These are phyloP conservation scores for Lignosus rhinocerotis DNA, from an alignment of 1,284 basidiomycete species.

Conservation along the genomic window DNA sequence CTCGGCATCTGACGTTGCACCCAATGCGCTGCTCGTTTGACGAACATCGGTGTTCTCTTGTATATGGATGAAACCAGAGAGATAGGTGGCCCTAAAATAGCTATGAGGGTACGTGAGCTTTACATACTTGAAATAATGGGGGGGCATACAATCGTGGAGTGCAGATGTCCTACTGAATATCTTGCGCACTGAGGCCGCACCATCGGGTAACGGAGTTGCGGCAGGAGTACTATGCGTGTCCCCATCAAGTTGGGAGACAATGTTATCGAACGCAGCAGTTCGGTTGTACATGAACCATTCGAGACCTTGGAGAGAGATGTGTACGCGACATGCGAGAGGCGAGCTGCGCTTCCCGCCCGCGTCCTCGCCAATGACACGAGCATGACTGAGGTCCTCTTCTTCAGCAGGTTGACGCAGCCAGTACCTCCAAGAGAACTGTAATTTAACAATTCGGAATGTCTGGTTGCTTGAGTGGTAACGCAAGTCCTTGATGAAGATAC, in stretches of 20 bases:
- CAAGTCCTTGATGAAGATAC: constrained; percentile 84
- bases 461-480: constrained; percentile 90
- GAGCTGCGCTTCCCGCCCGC: constrained; percentile 32
- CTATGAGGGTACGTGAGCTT: not conserved
- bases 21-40: constrained; percentile 50
- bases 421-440: constrained; percentile 87
- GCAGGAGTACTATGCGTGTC: constrained; percentile 30
- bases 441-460: constrained; percentile 79
- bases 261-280: constrained; percentile 84
- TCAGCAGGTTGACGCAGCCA: constrained; percentile 79
- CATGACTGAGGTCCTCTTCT: constrained; percentile 63
- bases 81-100: constrained; percentile 26
- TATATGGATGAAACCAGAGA: constrained; percentile 32
- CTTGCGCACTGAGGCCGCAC: constrained; percentile 28
- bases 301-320: constrained; percentile 76
- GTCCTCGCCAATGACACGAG: constrained; percentile 51
- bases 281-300: constrained; percentile 92
- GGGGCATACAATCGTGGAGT: constrained; percentile 31
- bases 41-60: constrained; percentile 42
- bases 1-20: constrained; percentile 62
- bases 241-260: constrained; percentile 71
- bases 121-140: not conserved
- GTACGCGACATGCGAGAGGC: constrained; percentile 73
- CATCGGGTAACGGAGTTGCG: constrained; percentile 26
- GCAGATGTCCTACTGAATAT: constrained; percentile 34